Conservation (phyloP, 176 grass and related monocot genomes). For the Aegilops sharonensis region DNA sequence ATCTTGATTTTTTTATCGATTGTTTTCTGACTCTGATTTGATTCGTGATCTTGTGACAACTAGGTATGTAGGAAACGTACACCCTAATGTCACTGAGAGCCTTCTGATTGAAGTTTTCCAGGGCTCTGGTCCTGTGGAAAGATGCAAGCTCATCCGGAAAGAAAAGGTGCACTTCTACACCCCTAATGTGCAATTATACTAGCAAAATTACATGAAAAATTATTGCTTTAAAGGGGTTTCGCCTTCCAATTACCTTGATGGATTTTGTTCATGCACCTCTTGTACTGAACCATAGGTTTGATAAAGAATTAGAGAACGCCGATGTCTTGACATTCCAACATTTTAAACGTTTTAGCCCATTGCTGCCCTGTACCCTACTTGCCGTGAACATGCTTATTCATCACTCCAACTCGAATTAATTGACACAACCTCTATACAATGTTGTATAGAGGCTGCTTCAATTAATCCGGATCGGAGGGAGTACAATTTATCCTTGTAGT, state of each 20-base stretch:
- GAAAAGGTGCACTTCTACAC: constrained; percentile 61
- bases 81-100: constrained; percentile 67
- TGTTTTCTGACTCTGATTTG: constrained; percentile 27
- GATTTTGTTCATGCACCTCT: not conserved
- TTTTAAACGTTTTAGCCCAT: constrained; percentile 1
- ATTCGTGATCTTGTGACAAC: constrained; percentile 22
- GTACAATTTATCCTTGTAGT: not conserved
- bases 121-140: constrained; percentile 66
- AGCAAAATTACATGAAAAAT: not conserved
- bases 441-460: too few species aligned
- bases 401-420: too few species aligned
- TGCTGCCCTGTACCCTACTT: not conserved
- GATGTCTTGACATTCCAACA: constrained; percentile 18
- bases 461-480: too few species aligned
- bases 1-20: not conserved
- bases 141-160: constrained; percentile 87
- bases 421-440: too few species aligned
- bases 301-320: not conserved
- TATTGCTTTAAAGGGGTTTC: not conserved
- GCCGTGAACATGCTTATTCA: not conserved
- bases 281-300: not conserved
- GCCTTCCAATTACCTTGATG: not conserved
- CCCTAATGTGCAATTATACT: not conserved
- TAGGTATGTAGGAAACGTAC: constrained; percentile 89
- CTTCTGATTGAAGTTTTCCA: constrained; percentile 87